Evolutionary conservation across 768 basidiomycete genomes (phyloP), one percentile per base, ranked within the genome.

Genomic region (Suillus placidus): DNA sequence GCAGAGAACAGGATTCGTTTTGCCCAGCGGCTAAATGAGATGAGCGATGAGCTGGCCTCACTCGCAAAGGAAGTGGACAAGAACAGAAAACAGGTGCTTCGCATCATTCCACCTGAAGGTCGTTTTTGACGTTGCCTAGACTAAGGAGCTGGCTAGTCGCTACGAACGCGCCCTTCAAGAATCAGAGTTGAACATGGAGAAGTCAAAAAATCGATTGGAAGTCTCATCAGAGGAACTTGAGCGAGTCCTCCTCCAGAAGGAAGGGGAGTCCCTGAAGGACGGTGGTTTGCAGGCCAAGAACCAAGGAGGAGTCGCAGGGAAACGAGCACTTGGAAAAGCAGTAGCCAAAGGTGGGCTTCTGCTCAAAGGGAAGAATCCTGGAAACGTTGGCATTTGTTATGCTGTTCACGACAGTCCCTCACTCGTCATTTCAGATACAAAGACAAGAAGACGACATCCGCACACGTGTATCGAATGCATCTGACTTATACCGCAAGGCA

Each of bases 401-500:
- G 45, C 14, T 60, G 55, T 62, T 55, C 63, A 47, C 38, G 68
- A 65, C 62, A 49, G 65, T 62, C 56, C 32, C 32, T 64, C 55
- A 62, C 61, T 72, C 14, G 56, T 64, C 52, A 54, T 62, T 62
- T 55, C 74, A 95, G 88, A 89, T 97, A 63, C 91, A 91, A 79
- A 85, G 91, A 64, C 96, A 97, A 78, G 97, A 98, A 77, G 97
- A 99, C 70, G 97, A 99, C 74, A 88, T 97, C 60, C 83, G 97
- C 64, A 81, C 86, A 37, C 84, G 96, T 69, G 88, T 99, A 83
- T 95, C 94, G 8, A 80, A 81, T 55, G 88, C 92, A 12, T 94
- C 93, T 32, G 97, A 98, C 74, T 86, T 88, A 38, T 99, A 95
- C 73, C 84, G 94, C 64, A 96, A 97, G 78, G 89, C 94, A 2